phyloP scores from a whole-genome alignment of 1,284 basidiomycete species.

The Singerocomus inundabilis region DNA sequence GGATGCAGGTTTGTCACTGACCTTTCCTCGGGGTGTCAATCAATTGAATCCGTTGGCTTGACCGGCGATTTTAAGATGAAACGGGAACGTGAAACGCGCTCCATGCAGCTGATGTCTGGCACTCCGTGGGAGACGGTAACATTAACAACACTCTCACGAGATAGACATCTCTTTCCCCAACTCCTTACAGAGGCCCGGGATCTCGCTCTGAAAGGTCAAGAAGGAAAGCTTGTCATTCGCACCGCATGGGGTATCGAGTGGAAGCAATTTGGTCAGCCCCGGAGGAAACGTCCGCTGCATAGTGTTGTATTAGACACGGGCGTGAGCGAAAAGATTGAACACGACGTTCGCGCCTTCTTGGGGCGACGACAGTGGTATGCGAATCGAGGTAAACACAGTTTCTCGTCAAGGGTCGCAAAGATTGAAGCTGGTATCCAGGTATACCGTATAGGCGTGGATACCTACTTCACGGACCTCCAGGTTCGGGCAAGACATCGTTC shows the following conservation, averaged over 20 bases:
- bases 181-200: constrained; percentile 88
- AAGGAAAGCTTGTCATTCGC: constrained; percentile 95
- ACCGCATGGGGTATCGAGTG: constrained; percentile 97
- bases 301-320: constrained; percentile 91
- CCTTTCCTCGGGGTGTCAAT: constrained; percentile 3
- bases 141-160: constrained; percentile 87
- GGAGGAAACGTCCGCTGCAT: constrained; percentile 81
- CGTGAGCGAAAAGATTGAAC: constrained; percentile 75
- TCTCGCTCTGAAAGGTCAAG: constrained; percentile 81
- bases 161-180: constrained; percentile 77
- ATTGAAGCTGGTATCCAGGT: constrained; percentile 49
- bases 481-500: constrained; percentile 97
- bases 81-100: constrained; percentile 89
- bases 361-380: constrained; percentile 91
- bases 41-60: constrained; percentile 7
- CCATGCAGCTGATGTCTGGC: constrained; percentile 89
- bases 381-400: constrained; percentile 71
- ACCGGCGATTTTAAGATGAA: constrained; percentile 61
- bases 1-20: constrained; percentile 82
- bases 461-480: constrained; percentile 93
- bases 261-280: constrained; percentile 92
- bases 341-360: constrained; percentile 84
- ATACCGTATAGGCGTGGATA: constrained; percentile 98
- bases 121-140: constrained; percentile 98
- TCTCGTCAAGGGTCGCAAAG: constrained; percentile 4